phyloP scores from a whole-genome alignment of 225 moss, liverwort and hornwort species.

The Antitrichia curtipendula region DNA sequence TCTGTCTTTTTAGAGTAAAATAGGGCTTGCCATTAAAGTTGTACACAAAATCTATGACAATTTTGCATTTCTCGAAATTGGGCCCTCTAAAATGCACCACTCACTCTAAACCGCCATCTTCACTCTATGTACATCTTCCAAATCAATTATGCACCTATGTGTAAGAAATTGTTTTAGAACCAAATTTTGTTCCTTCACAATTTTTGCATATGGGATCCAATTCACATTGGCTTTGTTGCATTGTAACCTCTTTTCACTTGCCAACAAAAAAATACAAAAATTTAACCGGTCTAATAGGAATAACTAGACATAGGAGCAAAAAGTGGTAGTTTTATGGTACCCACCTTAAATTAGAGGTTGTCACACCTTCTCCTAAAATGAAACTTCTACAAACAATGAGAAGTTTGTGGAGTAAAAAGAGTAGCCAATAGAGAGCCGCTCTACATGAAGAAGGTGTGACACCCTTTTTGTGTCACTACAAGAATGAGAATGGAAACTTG shows the following conservation, averaged over 20 bases:
- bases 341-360: background rate
- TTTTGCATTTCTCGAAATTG: background rate
- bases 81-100: fast-evolving
- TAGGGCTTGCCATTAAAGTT: background rate
- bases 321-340: fast-evolving
- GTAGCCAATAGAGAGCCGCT: too few relatives aligned
- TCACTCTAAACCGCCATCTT: background rate
- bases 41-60: background rate
- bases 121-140: background rate
- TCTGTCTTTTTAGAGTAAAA: fast-evolving
- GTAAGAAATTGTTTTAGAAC: background rate
- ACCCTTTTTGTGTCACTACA: too few relatives aligned
- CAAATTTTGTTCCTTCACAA: background rate
- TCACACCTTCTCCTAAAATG: too few relatives aligned
- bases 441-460: too few relatives aligned
- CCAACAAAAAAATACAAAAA: background rate
- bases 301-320: fast-evolving
- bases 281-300: fast-evolving
- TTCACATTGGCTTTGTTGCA: background rate
- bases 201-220: background rate
- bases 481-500: too few relatives aligned
- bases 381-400: too few relatives aligned
- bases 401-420: too few relatives aligned
- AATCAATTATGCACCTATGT: background rate
- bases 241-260: background rate